A percentile compares a stretch with the other conserved stretches of the same genome.
Evolutionary conservation across 495 filamentous ascomycete species (phyloP).

Genomic region (Aspergillus leporis): DNA sequence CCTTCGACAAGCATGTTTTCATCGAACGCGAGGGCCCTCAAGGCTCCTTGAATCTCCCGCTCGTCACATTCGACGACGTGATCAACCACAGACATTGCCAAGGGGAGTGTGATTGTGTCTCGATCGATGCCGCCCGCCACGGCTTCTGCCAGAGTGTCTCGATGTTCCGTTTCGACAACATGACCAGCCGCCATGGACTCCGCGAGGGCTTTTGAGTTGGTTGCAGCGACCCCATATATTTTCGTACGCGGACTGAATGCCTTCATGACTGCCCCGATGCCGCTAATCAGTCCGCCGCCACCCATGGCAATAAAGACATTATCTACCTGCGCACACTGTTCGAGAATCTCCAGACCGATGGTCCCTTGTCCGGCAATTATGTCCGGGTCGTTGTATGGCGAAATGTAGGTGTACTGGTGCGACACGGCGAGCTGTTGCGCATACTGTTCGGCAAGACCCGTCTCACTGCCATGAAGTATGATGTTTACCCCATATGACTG

Average conservation of each 20-base stretch:
- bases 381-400: constrained; percentile 6
- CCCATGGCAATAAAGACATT: constrained; percentile 11
- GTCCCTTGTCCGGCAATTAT: constrained; percentile 9
- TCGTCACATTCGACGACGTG: constrained; percentile 6
- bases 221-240: constrained; percentile 4
- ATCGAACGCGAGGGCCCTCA: constrained; percentile 5
- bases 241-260: constrained; percentile 3
- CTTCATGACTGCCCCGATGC: constrained; percentile 7
- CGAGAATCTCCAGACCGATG: constrained; percentile 4
- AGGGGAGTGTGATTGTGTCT: constrained; percentile 5
- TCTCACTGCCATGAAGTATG: constrained; percentile 1
- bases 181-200: constrained; percentile 1
- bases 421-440: neutral
- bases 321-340: constrained; percentile 7
- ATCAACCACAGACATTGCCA: constrained; percentile 5
- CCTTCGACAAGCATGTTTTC: constrained; percentile 8
- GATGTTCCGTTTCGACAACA: constrained; percentile 5
- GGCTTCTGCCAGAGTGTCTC: constrained; percentile 2
- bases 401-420: constrained; percentile 2
- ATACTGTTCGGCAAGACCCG: neutral
- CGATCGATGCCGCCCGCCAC: constrained; percentile 7
- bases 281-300: constrained; percentile 5
- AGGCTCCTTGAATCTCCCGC: neutral
- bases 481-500: neutral
- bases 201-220: neutral